These are phyloP conservation scores for button mushroom (Agaricus bisporus) DNA, from an alignment of 768 basidiomycete genomes.

Conservation along the genomic window DNA sequence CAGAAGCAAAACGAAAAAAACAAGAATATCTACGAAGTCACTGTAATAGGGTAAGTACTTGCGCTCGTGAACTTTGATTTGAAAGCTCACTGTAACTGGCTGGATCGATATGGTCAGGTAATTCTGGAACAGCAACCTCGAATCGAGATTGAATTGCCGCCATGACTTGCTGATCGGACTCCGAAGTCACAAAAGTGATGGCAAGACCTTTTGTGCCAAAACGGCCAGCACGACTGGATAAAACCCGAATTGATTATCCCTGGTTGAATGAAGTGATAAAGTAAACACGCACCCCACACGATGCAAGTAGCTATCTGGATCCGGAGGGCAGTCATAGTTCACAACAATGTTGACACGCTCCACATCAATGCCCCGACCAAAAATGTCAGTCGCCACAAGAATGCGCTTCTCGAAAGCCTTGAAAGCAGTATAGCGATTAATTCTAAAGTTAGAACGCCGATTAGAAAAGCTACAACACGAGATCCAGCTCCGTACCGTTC, in stretches of 20 bases:
- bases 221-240: conserved; percentile 84
- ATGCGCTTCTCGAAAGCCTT: conserved; percentile 99
- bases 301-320: conserved; percentile 98
- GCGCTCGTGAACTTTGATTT: not conserved
- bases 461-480: not conserved
- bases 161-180: conserved; percentile 92
- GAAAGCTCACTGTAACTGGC: conserved; percentile 84
- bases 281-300: conserved; percentile 73
- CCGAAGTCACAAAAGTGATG: conserved; percentile 92
- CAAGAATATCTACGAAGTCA: conserved; percentile 40
- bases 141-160: conserved; percentile 91
- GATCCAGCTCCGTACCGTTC: conserved; percentile 68
- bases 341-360: conserved; percentile 99
- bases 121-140: conserved; percentile 93
- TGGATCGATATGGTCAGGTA: conserved; percentile 91
- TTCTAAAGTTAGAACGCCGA: conserved; percentile 40
- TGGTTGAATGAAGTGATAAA: not conserved
- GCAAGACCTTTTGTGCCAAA: conserved; percentile 99
- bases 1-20: conserved; percentile 7
- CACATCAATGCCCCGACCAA: conserved; percentile 98
- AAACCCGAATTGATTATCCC: not conserved
- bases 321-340: conserved; percentile 97
- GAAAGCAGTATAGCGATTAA: conserved; percentile 94
- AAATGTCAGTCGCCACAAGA: conserved; percentile 97
- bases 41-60: conserved; percentile 21